Evolutionary conservation across 2,329 filamentous ascomycete species (phyloP).

Genomic region (Ophiocordyceps australis): DNA sequence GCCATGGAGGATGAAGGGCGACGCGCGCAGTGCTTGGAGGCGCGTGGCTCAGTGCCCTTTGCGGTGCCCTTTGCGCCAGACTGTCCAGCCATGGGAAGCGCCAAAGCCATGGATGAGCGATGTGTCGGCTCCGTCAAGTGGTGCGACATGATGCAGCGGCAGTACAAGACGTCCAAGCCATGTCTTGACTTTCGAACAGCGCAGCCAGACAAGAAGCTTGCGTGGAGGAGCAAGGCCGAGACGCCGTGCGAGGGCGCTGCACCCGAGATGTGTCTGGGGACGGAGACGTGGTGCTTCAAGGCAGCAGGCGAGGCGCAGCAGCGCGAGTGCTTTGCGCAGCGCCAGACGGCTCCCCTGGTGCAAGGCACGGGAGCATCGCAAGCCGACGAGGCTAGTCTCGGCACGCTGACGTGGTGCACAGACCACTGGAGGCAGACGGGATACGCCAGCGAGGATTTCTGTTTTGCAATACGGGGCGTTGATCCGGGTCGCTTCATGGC

Average conservation of each 20-base stretch:
- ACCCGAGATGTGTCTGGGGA: neutral
- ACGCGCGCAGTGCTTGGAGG: neutral
- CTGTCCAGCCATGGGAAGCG: neutral
- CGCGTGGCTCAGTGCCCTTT: neutral
- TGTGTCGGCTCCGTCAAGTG: neutral
- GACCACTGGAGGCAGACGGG: neutral
- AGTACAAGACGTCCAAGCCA: neutral
- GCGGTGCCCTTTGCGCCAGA: neutral
- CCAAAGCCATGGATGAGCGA: neutral
- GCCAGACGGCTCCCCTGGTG: neutral
- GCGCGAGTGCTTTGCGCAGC: neutral
- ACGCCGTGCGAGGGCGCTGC: neutral
- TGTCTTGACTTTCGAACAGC: neutral
- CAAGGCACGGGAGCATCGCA: neutral
- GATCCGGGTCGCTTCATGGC: neutral
- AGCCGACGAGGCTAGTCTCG: neutral
- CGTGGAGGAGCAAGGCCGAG: neutral
- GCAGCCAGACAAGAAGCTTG: neutral
- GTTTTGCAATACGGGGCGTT: neutral
- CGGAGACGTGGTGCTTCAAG: neutral
- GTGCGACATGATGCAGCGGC: neutral
- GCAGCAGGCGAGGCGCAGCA: neutral
- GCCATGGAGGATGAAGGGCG: neutral
- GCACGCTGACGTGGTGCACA: neutral
- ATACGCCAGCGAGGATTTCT: neutral